Percentiles rank a stretch among this genome's conserved stretches.
Conservation (phyloP, 352 stramenopile genomes). For the Phytophthora pluvialis region DNA sequence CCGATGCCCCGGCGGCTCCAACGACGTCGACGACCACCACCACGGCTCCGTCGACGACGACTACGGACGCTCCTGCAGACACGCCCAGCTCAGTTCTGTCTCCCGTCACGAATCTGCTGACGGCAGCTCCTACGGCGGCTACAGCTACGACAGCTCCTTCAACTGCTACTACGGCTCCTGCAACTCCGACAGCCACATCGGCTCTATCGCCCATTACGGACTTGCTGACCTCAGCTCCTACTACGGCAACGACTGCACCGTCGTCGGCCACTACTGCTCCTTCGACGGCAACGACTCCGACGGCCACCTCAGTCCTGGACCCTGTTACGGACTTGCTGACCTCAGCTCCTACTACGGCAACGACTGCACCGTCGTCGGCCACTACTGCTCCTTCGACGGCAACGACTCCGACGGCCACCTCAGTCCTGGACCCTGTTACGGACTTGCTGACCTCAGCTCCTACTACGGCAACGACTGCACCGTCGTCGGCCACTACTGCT, state of each 20-base stretch:
- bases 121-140: neutral
- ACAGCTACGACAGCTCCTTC: neutral
- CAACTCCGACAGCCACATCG: neutral
- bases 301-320: constrained; percentile 1
- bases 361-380: neutral
- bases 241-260: neutral
- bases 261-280: neutral
- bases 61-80: constrained; percentile 10
- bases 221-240: neutral
- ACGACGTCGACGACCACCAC: neutral
- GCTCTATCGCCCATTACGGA: constrained; percentile 14
- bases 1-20: neutral
- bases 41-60: neutral
- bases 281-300: neutral
- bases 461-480: neutral
- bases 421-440: constrained; percentile 8
- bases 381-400: constrained; percentile 22
- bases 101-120: neutral
- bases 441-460: neutral
- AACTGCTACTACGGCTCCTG: constrained; percentile 14
- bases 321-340: constrained; percentile 18
- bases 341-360: constrained; percentile 6
- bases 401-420: constrained; percentile 17
- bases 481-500: neutral
- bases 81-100: neutral